These are phyloP conservation scores for Diplodia corticola DNA, from an alignment of 2,329 filamentous ascomycete species.

Conservation along the genomic window DNA sequence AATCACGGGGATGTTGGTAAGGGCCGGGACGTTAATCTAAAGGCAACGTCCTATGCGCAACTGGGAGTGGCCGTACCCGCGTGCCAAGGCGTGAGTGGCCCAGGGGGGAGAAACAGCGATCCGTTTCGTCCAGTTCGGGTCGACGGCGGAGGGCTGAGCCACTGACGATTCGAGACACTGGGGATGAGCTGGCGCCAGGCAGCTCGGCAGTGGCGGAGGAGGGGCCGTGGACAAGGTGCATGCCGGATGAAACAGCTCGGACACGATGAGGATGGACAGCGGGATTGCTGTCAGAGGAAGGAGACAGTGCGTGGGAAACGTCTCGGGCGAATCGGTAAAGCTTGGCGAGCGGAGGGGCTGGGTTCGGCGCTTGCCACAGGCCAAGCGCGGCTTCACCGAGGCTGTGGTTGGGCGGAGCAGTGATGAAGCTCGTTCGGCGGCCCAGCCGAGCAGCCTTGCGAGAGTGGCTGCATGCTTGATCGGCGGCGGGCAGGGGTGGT, in stretches of 20 bases:
- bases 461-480: not conserved
- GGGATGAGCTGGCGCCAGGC: not conserved
- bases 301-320: constrained; percentile 7
- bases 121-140: constrained; percentile 5
- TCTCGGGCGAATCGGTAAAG: constrained; percentile 8
- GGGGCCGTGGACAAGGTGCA: not conserved
- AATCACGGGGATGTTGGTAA: constrained; percentile 13
- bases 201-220: not conserved
- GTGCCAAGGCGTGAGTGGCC: not conserved
- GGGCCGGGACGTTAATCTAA: not conserved
- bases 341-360: not conserved
- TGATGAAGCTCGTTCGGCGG: constrained; percentile 3
- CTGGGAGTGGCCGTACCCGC: not conserved
- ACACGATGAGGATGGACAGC: not conserved
- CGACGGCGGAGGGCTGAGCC: not conserved
- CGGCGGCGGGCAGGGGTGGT: not conserved
- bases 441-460: not conserved
- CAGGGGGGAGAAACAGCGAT: constrained; percentile 3
- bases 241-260: not conserved
- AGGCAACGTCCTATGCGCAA: not conserved
- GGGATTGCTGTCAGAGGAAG: constrained; percentile 9
- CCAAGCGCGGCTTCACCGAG: not conserved
- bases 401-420: not conserved
- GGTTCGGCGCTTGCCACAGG: not conserved
- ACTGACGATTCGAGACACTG: not conserved